Conservation (phyloP, 768 basidiomycete genomes). For the Pleurotus platypus region DNA sequence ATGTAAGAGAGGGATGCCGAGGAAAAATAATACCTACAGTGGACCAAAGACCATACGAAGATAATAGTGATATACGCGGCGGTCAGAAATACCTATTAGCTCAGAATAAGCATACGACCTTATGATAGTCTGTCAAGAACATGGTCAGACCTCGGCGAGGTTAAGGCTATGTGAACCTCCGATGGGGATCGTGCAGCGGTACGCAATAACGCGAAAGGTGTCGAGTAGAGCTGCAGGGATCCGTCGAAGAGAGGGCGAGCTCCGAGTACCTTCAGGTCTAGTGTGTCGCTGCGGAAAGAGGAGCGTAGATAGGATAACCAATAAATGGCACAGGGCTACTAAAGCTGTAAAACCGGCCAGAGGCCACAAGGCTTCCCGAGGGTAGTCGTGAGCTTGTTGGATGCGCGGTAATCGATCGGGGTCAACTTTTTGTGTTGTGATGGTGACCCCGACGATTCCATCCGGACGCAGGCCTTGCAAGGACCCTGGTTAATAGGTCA, state of each 20-base stretch:
- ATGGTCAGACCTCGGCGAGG: conserved; percentile 30
- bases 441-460: background rate
- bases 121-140: background rate
- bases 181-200: conserved; percentile 33
- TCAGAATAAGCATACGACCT: background rate
- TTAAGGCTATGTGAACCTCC: conserved; percentile 33
- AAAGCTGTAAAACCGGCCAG: conserved; percentile 39
- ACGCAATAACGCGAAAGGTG: conserved; percentile 29
- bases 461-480: background rate
- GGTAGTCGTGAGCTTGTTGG: conserved; percentile 23
- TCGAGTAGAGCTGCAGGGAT: conserved; percentile 31
- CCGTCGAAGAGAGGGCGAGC: conserved; percentile 16
- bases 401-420: conserved; percentile 2
- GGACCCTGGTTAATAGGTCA: too few species aligned
- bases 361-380: conserved; percentile 39
- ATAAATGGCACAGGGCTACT: conserved; percentile 29
- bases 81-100: conserved; percentile 25
- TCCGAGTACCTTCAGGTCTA: conserved; percentile 4
- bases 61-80: conserved; percentile 28
- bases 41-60: conserved; percentile 29
- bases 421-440: conserved; percentile 2
- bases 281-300: conserved; percentile 12
- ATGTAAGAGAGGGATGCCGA: background rate
- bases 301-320: conserved; percentile 18
- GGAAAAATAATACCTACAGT: conserved; percentile 26